phyloP scores from a whole-genome alignment of 106 monocot species.

The Iris macrosiphon region DNA sequence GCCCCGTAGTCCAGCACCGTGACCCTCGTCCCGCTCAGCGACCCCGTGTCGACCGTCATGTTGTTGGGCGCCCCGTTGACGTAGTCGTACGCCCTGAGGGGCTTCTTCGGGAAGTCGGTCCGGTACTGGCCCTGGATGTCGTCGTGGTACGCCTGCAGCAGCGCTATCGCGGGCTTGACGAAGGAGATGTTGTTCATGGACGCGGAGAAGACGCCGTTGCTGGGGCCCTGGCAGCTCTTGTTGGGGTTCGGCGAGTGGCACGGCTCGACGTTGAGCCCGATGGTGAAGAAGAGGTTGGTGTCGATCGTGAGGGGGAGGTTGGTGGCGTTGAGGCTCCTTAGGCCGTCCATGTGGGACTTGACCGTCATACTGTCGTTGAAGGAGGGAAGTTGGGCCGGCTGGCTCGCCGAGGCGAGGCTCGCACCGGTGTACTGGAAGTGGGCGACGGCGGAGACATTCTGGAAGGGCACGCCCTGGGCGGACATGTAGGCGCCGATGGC shows the following conservation, averaged over 20 bases:
- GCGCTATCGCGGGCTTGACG: constrained; percentile 11
- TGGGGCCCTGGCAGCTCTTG: constrained; percentile 23
- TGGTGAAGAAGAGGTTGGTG: constrained; percentile 25
- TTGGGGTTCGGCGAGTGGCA: constrained; percentile 16
- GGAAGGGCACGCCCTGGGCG: constrained; percentile 12
- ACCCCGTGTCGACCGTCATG: constrained; percentile 12
- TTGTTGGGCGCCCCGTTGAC: constrained; percentile 20
- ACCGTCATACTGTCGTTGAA: constrained; percentile 27
- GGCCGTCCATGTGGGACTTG: constrained; percentile 5
- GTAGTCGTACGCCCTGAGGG: constrained; percentile 7
- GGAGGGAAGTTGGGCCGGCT: constrained; percentile 11
- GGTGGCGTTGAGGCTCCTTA: constrained; percentile 22
- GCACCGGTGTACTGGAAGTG: constrained; percentile 33
- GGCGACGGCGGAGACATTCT: constrained; percentile 28
- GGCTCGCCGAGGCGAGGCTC: neutral
- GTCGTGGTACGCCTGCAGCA: constrained; percentile 24
- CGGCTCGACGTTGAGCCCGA: constrained; percentile 22
- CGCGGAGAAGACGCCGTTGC: constrained; percentile 11
- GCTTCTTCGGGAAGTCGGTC: constrained; percentile 1
- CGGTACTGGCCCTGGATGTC: neutral
- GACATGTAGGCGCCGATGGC: constrained; percentile 30
- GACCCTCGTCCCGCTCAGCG: constrained; percentile 13
- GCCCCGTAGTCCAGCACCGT: constrained; percentile 19
- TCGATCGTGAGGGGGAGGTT: constrained; percentile 24
- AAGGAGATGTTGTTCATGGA: constrained; percentile 42